Percentiles rank a stretch among this genome's conserved stretches.
Conservation (phyloP, 1,139 yeast species). For the Debaryomyces sp. region DNA sequence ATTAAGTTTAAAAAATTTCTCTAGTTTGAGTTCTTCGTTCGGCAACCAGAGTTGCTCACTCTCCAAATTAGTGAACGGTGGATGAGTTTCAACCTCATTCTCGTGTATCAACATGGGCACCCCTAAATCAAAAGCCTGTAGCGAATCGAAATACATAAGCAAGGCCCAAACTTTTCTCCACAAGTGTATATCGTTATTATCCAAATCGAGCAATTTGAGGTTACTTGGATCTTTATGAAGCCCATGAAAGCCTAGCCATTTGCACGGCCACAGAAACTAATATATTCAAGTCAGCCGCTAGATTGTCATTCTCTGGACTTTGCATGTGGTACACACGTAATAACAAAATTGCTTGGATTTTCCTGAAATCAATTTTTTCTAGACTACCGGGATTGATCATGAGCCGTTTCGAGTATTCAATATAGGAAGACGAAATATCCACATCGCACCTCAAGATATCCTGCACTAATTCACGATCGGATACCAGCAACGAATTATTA, state of each 20-base stretch:
- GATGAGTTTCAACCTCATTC: not conserved
- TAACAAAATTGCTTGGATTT: constrained; percentile 3
- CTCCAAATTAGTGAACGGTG: not conserved
- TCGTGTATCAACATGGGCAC: not conserved
- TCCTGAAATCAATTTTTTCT: not conserved
- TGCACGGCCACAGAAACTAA: not conserved
- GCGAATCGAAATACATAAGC: not conserved
- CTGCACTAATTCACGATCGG: not conserved
- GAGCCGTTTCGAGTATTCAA: not conserved
- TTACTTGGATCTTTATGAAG: not conserved
- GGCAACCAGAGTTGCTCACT: not conserved
- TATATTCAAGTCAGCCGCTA: not conserved
- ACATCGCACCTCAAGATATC: not conserved
- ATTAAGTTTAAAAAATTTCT: not conserved
- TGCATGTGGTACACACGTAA: not conserved
- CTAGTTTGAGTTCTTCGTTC: not conserved
- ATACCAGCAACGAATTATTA: not conserved
- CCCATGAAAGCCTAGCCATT: not conserved
- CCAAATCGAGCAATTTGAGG: not conserved
- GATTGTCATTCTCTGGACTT: constrained; percentile 1
- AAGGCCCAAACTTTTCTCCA: not conserved
- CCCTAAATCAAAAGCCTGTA: not conserved
- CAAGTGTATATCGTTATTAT: not conserved
- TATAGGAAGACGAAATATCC: not conserved
- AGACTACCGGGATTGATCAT: not conserved